Evolutionary conservation across 1,139 yeast species (phyloP).

Genomic region (Kodamaea sp.): DNA sequence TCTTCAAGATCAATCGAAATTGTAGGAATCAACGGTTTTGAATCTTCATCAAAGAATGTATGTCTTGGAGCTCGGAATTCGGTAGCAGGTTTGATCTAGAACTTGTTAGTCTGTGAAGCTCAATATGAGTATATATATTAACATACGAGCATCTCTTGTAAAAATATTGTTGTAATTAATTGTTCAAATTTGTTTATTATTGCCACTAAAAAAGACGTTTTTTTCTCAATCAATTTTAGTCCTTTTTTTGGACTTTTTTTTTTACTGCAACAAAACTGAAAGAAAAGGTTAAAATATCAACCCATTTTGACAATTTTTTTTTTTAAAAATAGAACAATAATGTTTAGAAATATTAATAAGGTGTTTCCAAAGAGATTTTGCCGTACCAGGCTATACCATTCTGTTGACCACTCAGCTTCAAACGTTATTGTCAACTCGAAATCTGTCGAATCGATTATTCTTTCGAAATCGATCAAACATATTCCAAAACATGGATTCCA

Average conservation of each 20-base stretch:
- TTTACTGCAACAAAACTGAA: background rate
- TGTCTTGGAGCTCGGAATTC: slow-evolving; percentile 55
- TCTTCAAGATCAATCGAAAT: slow-evolving; percentile 7
- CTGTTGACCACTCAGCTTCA: slow-evolving; percentile 34
- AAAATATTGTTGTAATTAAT: too few species aligned
- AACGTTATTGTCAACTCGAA: slow-evolving; percentile 29
- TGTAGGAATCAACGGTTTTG: slow-evolving; percentile 17
- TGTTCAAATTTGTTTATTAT: too few species aligned
- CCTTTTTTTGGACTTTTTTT: too few species aligned
- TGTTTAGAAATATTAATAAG: slow-evolving; percentile 1
- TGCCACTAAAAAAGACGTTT: too few species aligned
- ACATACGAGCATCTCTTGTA: slow-evolving; percentile 6
- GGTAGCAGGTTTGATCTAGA: slow-evolving; percentile 54
- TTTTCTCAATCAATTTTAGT: too few species aligned
- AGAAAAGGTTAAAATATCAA: background rate
- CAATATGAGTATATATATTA: background rate
- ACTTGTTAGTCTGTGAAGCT: slow-evolving; percentile 5
- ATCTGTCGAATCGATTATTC: slow-evolving; percentile 32
- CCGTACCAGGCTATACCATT: slow-evolving; percentile 25
- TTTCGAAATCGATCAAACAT: slow-evolving; percentile 36
- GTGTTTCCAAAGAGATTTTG: background rate
- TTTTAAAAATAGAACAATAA: background rate
- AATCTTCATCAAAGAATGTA: slow-evolving; percentile 44
- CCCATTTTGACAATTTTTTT: background rate
- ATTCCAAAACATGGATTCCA: slow-evolving; percentile 74